Conservation (phyloP, 768 basidiomycete species). For the Trametes cinnabarina region DNA sequence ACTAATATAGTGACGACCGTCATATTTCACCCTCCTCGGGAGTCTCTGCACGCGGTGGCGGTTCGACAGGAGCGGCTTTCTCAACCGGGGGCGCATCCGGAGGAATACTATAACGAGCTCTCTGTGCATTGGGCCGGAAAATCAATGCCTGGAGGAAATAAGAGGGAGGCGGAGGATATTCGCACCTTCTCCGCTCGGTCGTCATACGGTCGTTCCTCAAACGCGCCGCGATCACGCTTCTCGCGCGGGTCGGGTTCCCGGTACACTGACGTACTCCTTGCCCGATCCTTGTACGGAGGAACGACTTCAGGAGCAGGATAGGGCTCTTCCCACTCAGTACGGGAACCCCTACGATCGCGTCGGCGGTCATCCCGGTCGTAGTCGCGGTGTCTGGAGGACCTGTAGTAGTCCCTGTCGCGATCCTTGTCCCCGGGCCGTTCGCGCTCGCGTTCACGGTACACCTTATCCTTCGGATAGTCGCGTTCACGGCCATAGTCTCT, state of each 20-base stretch:
- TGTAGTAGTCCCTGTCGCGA: conserved; percentile 36
- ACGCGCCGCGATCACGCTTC: conserved; percentile 33
- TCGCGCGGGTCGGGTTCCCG: conserved; percentile 32
- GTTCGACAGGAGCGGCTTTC: conserved; percentile 27
- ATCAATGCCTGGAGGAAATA: conserved; percentile 2
- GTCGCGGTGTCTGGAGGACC: conserved; percentile 51
- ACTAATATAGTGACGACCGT: conserved; percentile 18
- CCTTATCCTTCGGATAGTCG: conserved; percentile 39
- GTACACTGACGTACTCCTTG: conserved; percentile 46
- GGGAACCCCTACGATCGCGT: conserved; percentile 39
- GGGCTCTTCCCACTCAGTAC: conserved; percentile 50
- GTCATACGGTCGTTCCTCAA: conserved; percentile 49
- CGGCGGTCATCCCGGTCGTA: conserved; percentile 55
- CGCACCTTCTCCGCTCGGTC: conserved; percentile 69
- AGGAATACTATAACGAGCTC: conserved; percentile 27
- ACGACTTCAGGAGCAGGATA: conserved; percentile 39
- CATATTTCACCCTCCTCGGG: conserved; percentile 89
- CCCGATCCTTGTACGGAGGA: conserved; percentile 37
- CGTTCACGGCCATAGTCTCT: conserved; percentile 33
- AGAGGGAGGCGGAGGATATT: neutral
- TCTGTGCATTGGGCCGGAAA: conserved; percentile 10
- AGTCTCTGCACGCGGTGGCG: conserved; percentile 57
- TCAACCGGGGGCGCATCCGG: conserved; percentile 47
- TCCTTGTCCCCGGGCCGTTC: conserved; percentile 36
- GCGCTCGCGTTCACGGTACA: conserved; percentile 28